These are phyloP conservation scores for Myriosclerotinia duriaeana DNA, from an alignment of 2,329 filamentous ascomycete species.

Conservation along the genomic window DNA sequence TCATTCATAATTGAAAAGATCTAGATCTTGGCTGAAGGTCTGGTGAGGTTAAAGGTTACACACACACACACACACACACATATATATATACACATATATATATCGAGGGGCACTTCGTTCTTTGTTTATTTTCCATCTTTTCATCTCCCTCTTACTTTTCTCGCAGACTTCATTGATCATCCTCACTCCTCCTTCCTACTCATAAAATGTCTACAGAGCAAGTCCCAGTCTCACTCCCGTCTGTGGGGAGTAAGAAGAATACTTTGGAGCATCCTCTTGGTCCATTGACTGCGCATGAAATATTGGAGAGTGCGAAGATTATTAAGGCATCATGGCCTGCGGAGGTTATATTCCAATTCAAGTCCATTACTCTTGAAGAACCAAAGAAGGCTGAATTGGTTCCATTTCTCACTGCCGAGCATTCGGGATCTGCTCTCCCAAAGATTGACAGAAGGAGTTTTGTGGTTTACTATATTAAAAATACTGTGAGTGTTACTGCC, in stretches of 20 bases:
- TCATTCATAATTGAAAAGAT: not conserved
- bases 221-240: slow-evolving; percentile 32
- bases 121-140: not conserved
- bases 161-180: not conserved
- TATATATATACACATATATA: slow-evolving; percentile 10
- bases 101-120: slow-evolving; percentile 4
- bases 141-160: not conserved
- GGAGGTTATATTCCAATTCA: slow-evolving; percentile 59
- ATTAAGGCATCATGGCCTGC: slow-evolving; percentile 56
- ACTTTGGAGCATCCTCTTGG: slow-evolving; percentile 54
- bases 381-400: slow-evolving; percentile 54
- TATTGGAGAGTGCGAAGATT: slow-evolving; percentile 50
- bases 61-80: too few species aligned
- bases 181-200: not conserved
- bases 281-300: slow-evolving; percentile 58
- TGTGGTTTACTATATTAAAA: slow-evolving; percentile 58
- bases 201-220: slow-evolving; percentile 27
- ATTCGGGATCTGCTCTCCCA: slow-evolving; percentile 44
- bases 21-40: not conserved
- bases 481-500: slow-evolving; percentile 50
- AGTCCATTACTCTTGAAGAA: slow-evolving; percentile 59
- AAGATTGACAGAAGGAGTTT: slow-evolving; percentile 52
- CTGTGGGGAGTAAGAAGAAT: slow-evolving; percentile 33
- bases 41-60: not conserved
- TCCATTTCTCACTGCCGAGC: slow-evolving; percentile 52